Evolutionary conservation across 768 basidiomycete genomes (phyloP).

Genomic region (Podaxis rugospora): DNA sequence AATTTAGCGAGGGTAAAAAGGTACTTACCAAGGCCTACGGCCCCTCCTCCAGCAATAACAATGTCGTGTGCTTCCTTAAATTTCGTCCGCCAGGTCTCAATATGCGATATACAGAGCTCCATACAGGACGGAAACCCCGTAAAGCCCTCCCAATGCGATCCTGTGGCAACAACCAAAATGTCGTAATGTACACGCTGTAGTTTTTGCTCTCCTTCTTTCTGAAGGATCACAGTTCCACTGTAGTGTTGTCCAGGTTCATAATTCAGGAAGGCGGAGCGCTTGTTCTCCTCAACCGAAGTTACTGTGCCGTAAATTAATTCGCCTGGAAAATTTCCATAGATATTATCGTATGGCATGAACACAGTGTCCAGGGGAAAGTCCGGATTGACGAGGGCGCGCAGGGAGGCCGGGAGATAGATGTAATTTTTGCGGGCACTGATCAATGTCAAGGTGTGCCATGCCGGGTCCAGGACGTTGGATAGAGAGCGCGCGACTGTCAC

Average conservation of each 20-base stretch:
- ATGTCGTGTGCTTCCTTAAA: conserved; percentile 21
- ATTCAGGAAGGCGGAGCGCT: conserved; percentile 26
- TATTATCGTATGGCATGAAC: conserved; percentile 19
- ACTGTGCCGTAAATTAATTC: conserved; percentile 32
- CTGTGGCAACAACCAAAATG: conserved; percentile 54
- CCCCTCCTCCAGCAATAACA: conserved; percentile 24
- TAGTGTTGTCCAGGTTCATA: conserved; percentile 34
- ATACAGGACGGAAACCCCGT: conserved; percentile 25
- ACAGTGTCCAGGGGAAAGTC: conserved; percentile 26
- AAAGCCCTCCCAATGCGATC: conserved; percentile 41
- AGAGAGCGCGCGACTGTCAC: conserved; percentile 32
- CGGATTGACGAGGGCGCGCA: conserved; percentile 44
- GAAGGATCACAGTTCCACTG: conserved; percentile 6
- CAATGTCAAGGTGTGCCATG: conserved; percentile 44
- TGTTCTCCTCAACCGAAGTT: conserved; percentile 21
- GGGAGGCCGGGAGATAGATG: conserved; percentile 40
- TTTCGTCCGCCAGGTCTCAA: conserved; percentile 19
- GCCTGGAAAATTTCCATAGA: conserved; percentile 25
- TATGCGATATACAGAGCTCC: conserved; percentile 12
- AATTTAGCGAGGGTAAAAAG: not conserved
- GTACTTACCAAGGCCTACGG: conserved; percentile 22
- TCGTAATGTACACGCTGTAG: conserved; percentile 28
- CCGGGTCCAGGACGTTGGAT: conserved; percentile 39
- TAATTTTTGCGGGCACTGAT: conserved; percentile 44
- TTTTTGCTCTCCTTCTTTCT: not conserved